Percentiles rank a stretch among this genome's conserved stretches.
Evolutionary conservation across 352 stramenopile species (phyloP).

Genomic region (Globisporangium camurandrum): DNA sequence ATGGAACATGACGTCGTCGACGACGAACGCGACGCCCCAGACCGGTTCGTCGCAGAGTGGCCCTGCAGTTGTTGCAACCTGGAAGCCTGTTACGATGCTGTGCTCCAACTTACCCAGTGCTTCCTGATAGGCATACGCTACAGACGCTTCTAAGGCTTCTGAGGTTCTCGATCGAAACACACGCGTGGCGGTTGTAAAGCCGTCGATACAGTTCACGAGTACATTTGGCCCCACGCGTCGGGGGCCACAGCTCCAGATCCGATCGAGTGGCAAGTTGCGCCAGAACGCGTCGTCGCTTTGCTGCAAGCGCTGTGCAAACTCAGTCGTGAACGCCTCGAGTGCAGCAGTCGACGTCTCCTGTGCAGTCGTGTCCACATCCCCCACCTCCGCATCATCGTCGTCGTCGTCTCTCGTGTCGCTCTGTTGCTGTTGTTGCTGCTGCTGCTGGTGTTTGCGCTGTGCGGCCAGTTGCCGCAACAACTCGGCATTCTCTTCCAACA

Average conservation of each 20-base stretch:
- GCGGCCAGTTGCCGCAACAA: constrained; percentile 30
- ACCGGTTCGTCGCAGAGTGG: constrained; percentile 88
- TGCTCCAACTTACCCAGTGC: constrained; percentile 62
- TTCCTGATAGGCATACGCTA: constrained; percentile 13
- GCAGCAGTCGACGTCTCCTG: constrained; percentile 6
- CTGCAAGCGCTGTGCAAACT: constrained; percentile 38
- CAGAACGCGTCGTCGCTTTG: constrained; percentile 45
- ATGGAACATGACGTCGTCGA: constrained; percentile 76
- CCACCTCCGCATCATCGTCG: not conserved
- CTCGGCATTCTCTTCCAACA: constrained; percentile 70
- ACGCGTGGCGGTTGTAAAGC: constrained; percentile 15
- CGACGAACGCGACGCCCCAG: constrained; percentile 84
- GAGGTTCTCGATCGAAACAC: no score
- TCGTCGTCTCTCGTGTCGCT: no score
- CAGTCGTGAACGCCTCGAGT: constrained; percentile 25
- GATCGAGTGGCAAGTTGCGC: constrained; percentile 34
- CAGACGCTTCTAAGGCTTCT: no score
- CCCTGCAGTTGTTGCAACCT: constrained; percentile 70
- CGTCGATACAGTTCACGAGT: constrained; percentile 66
- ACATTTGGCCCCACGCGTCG: constrained; percentile 67
- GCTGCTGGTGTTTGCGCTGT: constrained; percentile 19
- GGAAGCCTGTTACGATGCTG: constrained; percentile 77
- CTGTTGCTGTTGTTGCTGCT: no score
- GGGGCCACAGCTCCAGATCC: constrained; percentile 72
- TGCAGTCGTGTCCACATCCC: not conserved